Evolutionary conservation across 805 yeast species (phyloP), one percentile per base, ranked within the genome.

Genomic region (Teunomyces pallodes): DNA sequence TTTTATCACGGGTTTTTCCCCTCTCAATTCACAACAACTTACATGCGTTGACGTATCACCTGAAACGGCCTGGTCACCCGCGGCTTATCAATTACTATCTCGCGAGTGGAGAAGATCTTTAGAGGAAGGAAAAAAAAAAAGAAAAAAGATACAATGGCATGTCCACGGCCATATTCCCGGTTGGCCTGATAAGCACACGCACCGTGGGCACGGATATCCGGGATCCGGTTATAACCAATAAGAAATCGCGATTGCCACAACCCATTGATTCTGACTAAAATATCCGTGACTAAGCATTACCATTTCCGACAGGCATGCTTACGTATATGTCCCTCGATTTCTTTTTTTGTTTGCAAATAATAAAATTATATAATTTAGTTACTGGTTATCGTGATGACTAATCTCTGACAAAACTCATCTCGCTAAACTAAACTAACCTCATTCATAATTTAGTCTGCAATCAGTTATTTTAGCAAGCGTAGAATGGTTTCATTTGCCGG

Each of bases 401-500:
- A 20, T 10, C 12, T n/a, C 16, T 36, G 39, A 36, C 14, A 17
- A 36, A 36, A 20, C 24, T n/a, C 35, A 32, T 6, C 10, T 32
- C 35, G 14, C 14, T 16, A 32, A 13, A 2, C 10, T 16, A 13
- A 17, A 49, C 47, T 20, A 17, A 14, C 27, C 39, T 39, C 42
- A 9, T 20, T 14, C 28, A 46, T 9, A 16, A 2, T 20, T 20
- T 20, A 20, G 4, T 20, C 24, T 20, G 24, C 6, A 20, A 20
- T 20, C 5, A 20, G 6, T 20, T 20, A 20, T 1, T 20, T 20
- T 20, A 20, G 5, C 24, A 20, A 20, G 6, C 6, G 4, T 20
- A 5, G 24, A 20, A 82, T 86, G 88, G 75, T 86, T 4, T 81
- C 79, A 30, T 91, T 83, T 67, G 77, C 80, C 14, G 92, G 95